A percentile compares a stretch with the other conserved stretches of the same genome.
Conservation (phyloP, 352 stramenopile species). For the Phytopythium helicoides region DNA sequence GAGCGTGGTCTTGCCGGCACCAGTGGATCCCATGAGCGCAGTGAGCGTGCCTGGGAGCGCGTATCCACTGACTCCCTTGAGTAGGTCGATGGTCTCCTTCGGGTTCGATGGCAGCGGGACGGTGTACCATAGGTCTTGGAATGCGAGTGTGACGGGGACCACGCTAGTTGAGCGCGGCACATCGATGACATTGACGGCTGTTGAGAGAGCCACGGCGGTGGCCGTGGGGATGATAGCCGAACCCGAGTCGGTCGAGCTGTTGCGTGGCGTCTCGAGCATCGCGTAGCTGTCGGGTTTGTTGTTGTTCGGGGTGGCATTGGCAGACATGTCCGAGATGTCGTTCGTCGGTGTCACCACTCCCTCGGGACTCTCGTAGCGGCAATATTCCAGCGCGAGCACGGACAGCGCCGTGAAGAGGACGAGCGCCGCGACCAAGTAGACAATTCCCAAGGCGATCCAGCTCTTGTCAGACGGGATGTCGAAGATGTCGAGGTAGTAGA, state of each 20-base stretch:
- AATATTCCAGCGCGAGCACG: conserved; percentile 30
- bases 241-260: conserved; percentile 5
- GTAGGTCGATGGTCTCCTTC: conserved; percentile 30
- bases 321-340: neutral
- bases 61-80: conserved; percentile 38
- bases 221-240: conserved; percentile 5
- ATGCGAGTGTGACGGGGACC: conserved; percentile 32
- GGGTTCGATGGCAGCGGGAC: conserved; percentile 14
- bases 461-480: conserved; percentile 34
- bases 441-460: conserved; percentile 42
- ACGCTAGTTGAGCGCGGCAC: conserved; percentile 16
- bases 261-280: neutral
- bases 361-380: conserved; percentile 16
- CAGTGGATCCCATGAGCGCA: conserved; percentile 52
- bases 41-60: conserved; percentile 40
- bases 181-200: neutral
- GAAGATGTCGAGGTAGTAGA: conserved; percentile 37
- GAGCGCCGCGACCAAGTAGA: conserved; percentile 31
- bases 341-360: neutral
- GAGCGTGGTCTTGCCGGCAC: conserved; percentile 89
- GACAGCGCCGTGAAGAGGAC: conserved; percentile 29
- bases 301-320: neutral
- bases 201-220: too few species aligned
- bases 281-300: too few species aligned
- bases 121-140: conserved; percentile 41